Evolutionary conservation across 2,329 filamentous ascomycete species (phyloP).

Genomic region (Xylariales sp.): DNA sequence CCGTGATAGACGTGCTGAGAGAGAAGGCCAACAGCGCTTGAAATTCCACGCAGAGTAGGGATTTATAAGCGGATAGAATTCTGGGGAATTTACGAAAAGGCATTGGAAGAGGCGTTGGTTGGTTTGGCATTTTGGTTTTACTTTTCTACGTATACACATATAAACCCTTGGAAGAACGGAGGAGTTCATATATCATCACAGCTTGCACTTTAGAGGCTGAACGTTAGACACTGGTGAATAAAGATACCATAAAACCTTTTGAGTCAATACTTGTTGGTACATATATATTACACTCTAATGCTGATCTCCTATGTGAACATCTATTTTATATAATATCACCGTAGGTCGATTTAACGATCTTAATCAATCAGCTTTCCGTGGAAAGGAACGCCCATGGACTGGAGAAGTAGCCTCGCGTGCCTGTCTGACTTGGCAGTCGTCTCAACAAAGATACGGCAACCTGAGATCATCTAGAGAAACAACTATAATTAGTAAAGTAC

Average conservation of each 20-base stretch:
- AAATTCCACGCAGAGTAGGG: no score
- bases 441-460: slow-evolving; percentile 77
- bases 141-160: no score
- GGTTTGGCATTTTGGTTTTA: no score
- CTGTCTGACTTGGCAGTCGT: slow-evolving; percentile 82
- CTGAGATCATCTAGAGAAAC: slow-evolving; percentile 77
- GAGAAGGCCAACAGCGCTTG: slow-evolving; percentile 38
- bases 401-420: slow-evolving; percentile 74
- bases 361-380: slow-evolving; percentile 61
- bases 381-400: slow-evolving; percentile 73
- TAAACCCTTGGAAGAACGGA: no score
- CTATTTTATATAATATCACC: slow-evolving; percentile 15
- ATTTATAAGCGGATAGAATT: no score
- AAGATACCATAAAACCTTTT: slow-evolving; percentile 8
- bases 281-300: slow-evolving; percentile 17
- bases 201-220: no score
- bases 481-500: slow-evolving; percentile 3
- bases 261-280: slow-evolving; percentile 12
- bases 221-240: no score
- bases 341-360: no score
- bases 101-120: no score
- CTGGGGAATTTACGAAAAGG: no score
- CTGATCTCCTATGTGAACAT: slow-evolving; percentile 6
- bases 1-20: slow-evolving; percentile 64
- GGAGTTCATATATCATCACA: no score